Evolutionary conservation across 2,329 filamentous ascomycete genomes (phyloP).

Genomic region (Neofusicoccum ribis): DNA sequence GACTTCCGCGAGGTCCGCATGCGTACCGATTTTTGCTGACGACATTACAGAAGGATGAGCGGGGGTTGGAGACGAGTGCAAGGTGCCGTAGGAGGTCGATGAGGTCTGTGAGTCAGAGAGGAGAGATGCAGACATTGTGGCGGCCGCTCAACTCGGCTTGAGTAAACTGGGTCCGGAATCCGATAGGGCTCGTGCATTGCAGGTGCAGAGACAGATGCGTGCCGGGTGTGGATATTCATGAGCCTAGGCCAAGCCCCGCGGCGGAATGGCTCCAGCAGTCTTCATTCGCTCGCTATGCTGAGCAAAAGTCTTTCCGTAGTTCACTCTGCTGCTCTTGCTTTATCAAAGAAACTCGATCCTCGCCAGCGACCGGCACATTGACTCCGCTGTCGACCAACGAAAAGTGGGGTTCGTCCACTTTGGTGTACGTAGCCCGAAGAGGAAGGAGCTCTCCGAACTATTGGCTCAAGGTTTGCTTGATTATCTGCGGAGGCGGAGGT

Average conservation of each 20-base stretch:
- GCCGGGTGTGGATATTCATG: neutral
- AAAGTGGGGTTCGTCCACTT: neutral
- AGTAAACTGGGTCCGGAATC: neutral
- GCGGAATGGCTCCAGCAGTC: neutral
- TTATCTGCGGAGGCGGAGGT: too few relatives aligned
- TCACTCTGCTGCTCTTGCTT: too few relatives aligned
- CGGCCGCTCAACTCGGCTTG: neutral
- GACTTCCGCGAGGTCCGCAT: neutral
- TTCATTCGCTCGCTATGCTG: neutral
- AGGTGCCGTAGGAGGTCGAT: slow-evolving; percentile 8
- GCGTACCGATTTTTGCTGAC: neutral
- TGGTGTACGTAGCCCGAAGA: neutral
- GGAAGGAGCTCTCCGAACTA: neutral
- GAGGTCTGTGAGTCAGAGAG: neutral
- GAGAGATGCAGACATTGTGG: neutral
- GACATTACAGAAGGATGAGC: neutral
- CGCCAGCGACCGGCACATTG: neutral
- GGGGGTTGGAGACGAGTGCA: neutral
- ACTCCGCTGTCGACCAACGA: neutral
- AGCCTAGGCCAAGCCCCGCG: neutral
- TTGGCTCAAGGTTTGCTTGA: neutral
- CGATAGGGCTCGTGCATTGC: neutral
- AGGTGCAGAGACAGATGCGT: neutral
- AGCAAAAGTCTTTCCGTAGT: too few relatives aligned
- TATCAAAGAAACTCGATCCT: too few relatives aligned